phyloP scores from a whole-genome alignment of 164 flowering plant genomes.

The Stephania japonica region DNA sequence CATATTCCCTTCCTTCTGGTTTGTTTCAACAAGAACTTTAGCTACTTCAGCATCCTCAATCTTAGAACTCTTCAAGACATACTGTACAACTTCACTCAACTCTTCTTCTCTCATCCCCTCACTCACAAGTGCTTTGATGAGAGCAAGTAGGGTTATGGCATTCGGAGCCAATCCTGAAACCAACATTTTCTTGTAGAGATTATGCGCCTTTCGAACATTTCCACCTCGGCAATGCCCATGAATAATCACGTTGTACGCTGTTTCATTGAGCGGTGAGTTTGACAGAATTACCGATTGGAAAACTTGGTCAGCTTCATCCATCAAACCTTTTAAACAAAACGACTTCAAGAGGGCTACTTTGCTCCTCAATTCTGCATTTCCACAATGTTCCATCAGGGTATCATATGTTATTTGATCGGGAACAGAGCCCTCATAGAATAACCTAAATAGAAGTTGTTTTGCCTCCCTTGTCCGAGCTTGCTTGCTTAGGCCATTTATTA shows the following conservation, averaged over 20 bases:
- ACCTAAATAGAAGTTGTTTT: conserved; percentile 52
- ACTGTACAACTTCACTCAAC: conserved; percentile 35
- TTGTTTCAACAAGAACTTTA: conserved; percentile 63
- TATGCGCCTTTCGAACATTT: conserved; percentile 44
- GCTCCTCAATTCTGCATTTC: conserved; percentile 40
- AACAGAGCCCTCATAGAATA: conserved; percentile 56
- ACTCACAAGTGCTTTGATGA: conserved; percentile 47
- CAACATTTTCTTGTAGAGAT: conserved; percentile 59
- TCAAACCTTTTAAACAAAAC: conserved; percentile 83
- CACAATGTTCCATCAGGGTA: conserved; percentile 55
- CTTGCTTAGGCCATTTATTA: conserved; percentile 72
- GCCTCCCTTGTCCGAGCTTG: conserved; percentile 78
- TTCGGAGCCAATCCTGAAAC: conserved; percentile 46
- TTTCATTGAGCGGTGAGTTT: conserved; percentile 45
- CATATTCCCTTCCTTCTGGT: conserved; percentile 77
- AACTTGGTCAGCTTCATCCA: conserved; percentile 75
- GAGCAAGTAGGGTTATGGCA: conserved; percentile 47
- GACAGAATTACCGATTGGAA: conserved; percentile 44
- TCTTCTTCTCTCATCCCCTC: conserved; percentile 57
- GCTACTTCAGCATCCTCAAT: conserved; percentile 64
- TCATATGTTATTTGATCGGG: conserved; percentile 59
- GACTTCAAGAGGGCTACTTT: conserved; percentile 66
- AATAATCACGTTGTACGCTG: conserved; percentile 63
- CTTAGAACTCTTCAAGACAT: conserved; percentile 45
- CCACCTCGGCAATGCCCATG: conserved; percentile 77